Base-by-base conservation (phyloP, 331 rosid genomes). In the Arachis monticola region DNA sequence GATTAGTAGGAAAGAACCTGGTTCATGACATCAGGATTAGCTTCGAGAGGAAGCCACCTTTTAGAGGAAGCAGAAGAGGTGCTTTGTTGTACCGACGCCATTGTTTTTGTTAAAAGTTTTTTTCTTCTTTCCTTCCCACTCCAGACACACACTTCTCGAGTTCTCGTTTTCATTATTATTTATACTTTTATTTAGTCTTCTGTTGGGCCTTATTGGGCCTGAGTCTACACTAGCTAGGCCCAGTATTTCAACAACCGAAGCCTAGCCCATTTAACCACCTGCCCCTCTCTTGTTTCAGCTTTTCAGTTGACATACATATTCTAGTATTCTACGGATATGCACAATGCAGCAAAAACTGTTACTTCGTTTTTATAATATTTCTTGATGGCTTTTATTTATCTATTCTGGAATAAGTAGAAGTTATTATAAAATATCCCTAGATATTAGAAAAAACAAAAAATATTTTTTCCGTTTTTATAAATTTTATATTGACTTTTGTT, bases 41-140 rank as follows among this genome's bases (percentile, higher is more conserved):
- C 94, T 89, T 91, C 97, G 51, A 91, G 97, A 77, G 97, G 97
- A 87, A 91, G 97, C 97, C 97, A 91, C 13, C 88, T 86, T 81
- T 91, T 91, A 1, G 86, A 73, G 42, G 86, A 56, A 61, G 87
- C 67, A 1, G 86, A 73, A 46, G 86, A 56, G 58, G 87, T 64
- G 22, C 78, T 71, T 76, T 58, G 82, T 69, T 78, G 77, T 1
- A 40, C 35, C 32, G 88, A 27, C 80, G 94, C 88, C 96, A 92
- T 88, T 13, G 45, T 11, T 60, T 3, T 40, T 13, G 57, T 51
- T 9, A 1, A 10, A 10, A 5, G 8, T 0, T 13, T 53, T 53
- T 35, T 31, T 5, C 11, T 41, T 50, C 73, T 60, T 7, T 51
- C 57, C 6, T 9, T 30, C 58, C 7, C 50, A 5, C 7, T 14